Evolutionary conservation across 2,329 filamentous ascomycete genomes (phyloP).

Genomic region (Venturia effusa): DNA sequence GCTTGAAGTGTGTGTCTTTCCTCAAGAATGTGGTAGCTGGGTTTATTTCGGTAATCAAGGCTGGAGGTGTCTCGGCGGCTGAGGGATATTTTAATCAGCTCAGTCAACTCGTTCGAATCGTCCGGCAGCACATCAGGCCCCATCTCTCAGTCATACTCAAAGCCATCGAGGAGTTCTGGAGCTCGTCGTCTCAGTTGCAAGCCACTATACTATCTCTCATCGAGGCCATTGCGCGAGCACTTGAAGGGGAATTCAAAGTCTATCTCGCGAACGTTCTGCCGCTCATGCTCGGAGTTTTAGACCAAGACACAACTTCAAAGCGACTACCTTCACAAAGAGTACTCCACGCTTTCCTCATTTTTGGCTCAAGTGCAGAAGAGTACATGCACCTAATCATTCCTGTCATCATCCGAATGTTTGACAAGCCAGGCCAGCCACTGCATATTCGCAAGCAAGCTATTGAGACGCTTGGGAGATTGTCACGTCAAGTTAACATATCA

Average conservation of each 20-base stretch:
- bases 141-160: constrained; percentile 80
- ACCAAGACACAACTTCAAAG: constrained; percentile 68
- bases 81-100: constrained; percentile 98
- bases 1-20: constrained; percentile 91
- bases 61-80: constrained; percentile 63
- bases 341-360: constrained; percentile 88
- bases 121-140: constrained; percentile 89
- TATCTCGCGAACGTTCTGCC: constrained; percentile 84
- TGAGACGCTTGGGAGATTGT: constrained; percentile 88
- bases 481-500: constrained; percentile 90
- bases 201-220: constrained; percentile 85
- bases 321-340: constrained; percentile 81
- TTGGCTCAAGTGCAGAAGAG: constrained; percentile 89
- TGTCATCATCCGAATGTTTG: constrained; percentile 87
- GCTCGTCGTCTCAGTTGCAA: constrained; percentile 67
- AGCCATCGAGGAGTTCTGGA: constrained; percentile 85
- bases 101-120: constrained; percentile 84
- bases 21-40: constrained; percentile 89
- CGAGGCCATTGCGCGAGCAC: constrained; percentile 82
- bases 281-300: constrained; percentile 86
- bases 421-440: constrained; percentile 71
- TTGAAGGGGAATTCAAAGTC: constrained; percentile 97
- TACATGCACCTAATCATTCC: constrained; percentile 99
- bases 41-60: constrained; percentile 80
- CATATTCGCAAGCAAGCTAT: constrained; percentile 80